Evolutionary conservation across 2,329 filamentous ascomycete species (phyloP).

Genomic region (Phialemoniopsis sp.): DNA sequence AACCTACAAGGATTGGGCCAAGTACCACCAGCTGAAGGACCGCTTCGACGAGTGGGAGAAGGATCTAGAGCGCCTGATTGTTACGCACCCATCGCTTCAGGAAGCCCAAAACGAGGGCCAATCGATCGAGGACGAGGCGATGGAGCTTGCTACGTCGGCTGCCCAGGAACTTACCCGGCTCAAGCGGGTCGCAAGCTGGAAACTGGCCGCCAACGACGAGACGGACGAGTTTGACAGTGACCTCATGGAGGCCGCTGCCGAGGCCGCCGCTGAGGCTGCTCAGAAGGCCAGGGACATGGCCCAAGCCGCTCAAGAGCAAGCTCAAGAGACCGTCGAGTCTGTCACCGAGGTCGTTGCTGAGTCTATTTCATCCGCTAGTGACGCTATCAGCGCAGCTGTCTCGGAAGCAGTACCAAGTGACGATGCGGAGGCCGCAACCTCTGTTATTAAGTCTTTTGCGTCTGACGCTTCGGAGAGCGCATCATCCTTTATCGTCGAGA

Average conservation of each 20-base stretch:
- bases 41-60: constrained; percentile 81
- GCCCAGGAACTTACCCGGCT: constrained; percentile 76
- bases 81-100: constrained; percentile 66
- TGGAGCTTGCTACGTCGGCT: constrained; percentile 73
- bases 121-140: constrained; percentile 68
- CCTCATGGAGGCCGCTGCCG: constrained; percentile 53
- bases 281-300: constrained; percentile 13
- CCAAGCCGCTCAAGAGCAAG: constrained; percentile 27
- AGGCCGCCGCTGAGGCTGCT: constrained; percentile 24
- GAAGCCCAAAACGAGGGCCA: constrained; percentile 58
- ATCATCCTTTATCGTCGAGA: constrained; percentile 5
- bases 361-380: constrained; percentile 11
- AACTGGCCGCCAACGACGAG: constrained; percentile 69
- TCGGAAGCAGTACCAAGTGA: constrained; percentile 1
- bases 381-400: constrained; percentile 11
- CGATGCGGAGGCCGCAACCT: neutral
- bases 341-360: constrained; percentile 12
- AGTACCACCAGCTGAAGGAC: constrained; percentile 83
- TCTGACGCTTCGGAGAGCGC: constrained; percentile 1
- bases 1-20: constrained; percentile 95
- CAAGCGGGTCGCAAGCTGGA: constrained; percentile 82
- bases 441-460: neutral
- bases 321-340: constrained; percentile 18
- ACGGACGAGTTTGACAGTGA: constrained; percentile 76
- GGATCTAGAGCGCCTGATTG: constrained; percentile 73